phyloP scores from a whole-genome alignment of 2,329 filamentous ascomycete genomes.

The Talaromyces amestolkiae region DNA sequence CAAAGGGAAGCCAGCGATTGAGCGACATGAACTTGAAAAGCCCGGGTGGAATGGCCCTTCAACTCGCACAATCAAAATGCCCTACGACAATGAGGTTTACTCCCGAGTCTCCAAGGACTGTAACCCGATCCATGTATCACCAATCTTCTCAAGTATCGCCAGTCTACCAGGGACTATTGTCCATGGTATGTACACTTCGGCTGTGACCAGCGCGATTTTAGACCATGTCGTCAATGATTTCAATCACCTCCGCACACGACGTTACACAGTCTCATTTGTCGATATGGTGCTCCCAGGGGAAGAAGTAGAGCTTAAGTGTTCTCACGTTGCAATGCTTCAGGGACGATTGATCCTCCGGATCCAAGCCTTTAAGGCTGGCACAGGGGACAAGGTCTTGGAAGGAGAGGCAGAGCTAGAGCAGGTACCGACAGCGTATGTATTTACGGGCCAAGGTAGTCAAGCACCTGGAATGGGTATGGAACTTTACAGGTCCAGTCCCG shows the following conservation, averaged over 20 bases:
- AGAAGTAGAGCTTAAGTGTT: slow-evolving; percentile 89
- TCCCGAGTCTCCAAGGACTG: slow-evolving; percentile 97
- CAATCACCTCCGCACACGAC: slow-evolving; percentile 61
- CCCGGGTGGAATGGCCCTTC: slow-evolving; percentile 1
- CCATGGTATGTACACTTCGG: slow-evolving; percentile 98
- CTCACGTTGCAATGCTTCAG: slow-evolving; percentile 98
- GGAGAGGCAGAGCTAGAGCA: slow-evolving; percentile 97
- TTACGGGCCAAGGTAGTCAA: slow-evolving; percentile 96
- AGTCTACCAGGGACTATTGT: slow-evolving; percentile 95
- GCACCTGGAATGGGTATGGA: slow-evolving; percentile 99
- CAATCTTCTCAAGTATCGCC: slow-evolving; percentile 93
- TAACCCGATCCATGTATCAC: slow-evolving; percentile 97
- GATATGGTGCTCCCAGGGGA: slow-evolving; percentile 98
- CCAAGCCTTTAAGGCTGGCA: slow-evolving; percentile 90
- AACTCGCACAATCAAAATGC: slow-evolving; percentile 3
- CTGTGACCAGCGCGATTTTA: slow-evolving; percentile 85
- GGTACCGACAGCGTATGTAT: slow-evolving; percentile 83
- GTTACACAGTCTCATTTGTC: slow-evolving; percentile 54
- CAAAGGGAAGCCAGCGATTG: neutral
- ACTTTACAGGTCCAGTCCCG: slow-evolving; percentile 85
- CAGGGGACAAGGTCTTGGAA: slow-evolving; percentile 89
- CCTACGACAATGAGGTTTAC: slow-evolving; percentile 76
- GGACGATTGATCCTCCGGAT: slow-evolving; percentile 78
- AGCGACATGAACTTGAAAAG: neutral
- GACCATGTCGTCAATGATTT: slow-evolving; percentile 89